Evolutionary conservation across 176 grass and related monocot genomes (phyloP), one percentile per base, ranked within the genome.

Genomic region (Carex parvula): DNA sequence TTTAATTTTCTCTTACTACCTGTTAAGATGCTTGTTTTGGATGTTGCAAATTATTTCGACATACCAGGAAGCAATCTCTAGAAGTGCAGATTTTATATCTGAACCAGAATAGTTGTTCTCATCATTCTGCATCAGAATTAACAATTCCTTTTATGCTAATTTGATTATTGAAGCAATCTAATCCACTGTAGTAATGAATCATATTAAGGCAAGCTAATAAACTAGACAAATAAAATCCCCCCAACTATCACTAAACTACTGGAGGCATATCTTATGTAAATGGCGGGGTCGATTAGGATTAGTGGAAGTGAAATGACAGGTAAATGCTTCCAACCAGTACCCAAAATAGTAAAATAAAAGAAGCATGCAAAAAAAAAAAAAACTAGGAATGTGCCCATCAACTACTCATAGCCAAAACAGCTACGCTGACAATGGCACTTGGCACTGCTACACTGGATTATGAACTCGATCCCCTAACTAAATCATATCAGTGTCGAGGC

Each of bases 121-220:
- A 60, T 62, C 55, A 60, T 80, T 37, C 55, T 80, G 55, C 77
- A 70, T 15, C 17, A 70, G 33, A 70, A 80, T 42, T 26, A 18
- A 22, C 3, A 77, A 13, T 52, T 52, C 18, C 39, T 41, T 41
- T 56, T 17, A 16, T 56, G 17, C 12, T 56, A 15, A 56, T 56
- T 56, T 17, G 3, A 56, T 56, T 15, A 2, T 56, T 56, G 13
- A 13, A 56, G 3, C 14, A 56, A 56, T 17, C 11, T 3, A 14
- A 70, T 70, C 1, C 35, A 41, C 9, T 41, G 1, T 39, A 37
- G 4, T 5, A 42, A 41, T 17, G 1, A 42, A 70, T 30, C 62
- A 30, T 30, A 30, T 32, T 65, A 22, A 65, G 26, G 1, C 24
- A 32, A 32, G 62, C 10, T 20, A 14, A 65, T 15, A 32, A 30